Evolutionary conservation across 257 asterid species (phyloP).

Genomic region (Solanum chiquidenum): DNA sequence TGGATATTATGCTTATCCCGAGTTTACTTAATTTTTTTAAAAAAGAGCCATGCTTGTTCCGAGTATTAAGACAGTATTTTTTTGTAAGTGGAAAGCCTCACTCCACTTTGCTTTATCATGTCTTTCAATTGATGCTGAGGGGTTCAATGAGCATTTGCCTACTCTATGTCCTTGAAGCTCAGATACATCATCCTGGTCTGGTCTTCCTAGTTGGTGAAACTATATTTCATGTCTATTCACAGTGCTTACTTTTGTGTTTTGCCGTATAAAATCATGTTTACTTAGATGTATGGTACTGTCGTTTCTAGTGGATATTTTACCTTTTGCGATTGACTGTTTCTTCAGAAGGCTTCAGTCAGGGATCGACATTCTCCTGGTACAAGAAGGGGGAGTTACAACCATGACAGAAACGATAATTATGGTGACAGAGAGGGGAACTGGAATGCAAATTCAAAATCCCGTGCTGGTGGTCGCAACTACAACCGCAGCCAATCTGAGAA

Average conservation of each 20-base stretch:
- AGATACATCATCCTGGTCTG: not conserved
- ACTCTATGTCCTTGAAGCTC: not conserved
- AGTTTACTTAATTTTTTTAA: not conserved
- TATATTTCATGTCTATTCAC: not conserved
- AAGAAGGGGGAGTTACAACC: slow-evolving; percentile 70
- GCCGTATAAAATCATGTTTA: not conserved
- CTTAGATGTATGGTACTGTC: not conserved
- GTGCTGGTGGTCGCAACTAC: slow-evolving; percentile 50
- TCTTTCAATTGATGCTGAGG: not conserved
- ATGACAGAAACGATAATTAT: slow-evolving; percentile 49
- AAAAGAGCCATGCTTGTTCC: not conserved
- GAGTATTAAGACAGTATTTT: not conserved
- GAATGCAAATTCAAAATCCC: slow-evolving; percentile 53
- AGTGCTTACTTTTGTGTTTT: not conserved
- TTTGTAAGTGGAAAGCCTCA: not conserved
- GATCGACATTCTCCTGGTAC: slow-evolving; percentile 59
- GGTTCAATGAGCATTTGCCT: not conserved
- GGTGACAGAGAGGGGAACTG: slow-evolving; percentile 78
- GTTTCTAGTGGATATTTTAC: not conserved
- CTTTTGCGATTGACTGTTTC: slow-evolving; percentile 7
- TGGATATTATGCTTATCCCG: not conserved
- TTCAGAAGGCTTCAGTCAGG: slow-evolving; percentile 56
- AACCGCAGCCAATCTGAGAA: slow-evolving; percentile 61
- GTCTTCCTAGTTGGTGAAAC: not conserved
- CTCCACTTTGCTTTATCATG: not conserved